Evolutionary conservation across 306 rosid species (phyloP).

Genomic region (Trifolium subterraneum): DNA sequence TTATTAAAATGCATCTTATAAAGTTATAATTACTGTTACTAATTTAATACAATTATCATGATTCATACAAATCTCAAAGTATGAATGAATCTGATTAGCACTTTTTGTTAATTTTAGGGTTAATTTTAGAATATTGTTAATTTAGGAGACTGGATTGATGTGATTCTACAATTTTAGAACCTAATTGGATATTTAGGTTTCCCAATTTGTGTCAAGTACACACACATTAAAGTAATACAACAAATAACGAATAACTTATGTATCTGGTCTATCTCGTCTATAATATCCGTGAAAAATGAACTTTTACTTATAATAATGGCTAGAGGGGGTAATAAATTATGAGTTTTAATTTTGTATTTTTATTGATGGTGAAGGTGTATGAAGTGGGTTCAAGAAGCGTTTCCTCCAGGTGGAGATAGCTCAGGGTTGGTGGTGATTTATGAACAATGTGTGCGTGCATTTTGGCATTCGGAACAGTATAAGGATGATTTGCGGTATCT

Average conservation of each 20-base stretch:
- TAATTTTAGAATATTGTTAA: neutral
- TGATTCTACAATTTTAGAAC: neutral
- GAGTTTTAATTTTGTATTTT: neutral
- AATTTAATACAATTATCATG: neutral
- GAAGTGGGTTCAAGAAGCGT: conserved; percentile 96
- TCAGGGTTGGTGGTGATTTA: conserved; percentile 86
- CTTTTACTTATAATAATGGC: too few relatives aligned
- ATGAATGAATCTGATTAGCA: neutral
- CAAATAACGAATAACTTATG: too few relatives aligned
- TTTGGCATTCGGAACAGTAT: conserved; percentile 87
- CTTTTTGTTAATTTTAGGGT: neutral
- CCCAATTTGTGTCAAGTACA: neutral
- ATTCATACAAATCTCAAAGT: neutral
- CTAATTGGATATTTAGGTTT: neutral
- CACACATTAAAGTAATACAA: neutral
- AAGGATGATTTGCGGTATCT: conserved; percentile 89
- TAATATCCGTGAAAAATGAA: too few relatives aligned
- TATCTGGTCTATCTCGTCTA: too few relatives aligned
- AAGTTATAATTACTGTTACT: neutral
- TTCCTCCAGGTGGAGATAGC: conserved; percentile 90
- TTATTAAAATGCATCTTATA: neutral
- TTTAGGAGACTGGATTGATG: neutral
- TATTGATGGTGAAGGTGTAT: conserved; percentile 64
- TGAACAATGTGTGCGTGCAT: conserved; percentile 89
- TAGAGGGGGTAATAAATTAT: neutral